These are phyloP conservation scores for Kluyveromyces starmeri DNA, from an alignment of 805 yeast species.

Conservation along the genomic window DNA sequence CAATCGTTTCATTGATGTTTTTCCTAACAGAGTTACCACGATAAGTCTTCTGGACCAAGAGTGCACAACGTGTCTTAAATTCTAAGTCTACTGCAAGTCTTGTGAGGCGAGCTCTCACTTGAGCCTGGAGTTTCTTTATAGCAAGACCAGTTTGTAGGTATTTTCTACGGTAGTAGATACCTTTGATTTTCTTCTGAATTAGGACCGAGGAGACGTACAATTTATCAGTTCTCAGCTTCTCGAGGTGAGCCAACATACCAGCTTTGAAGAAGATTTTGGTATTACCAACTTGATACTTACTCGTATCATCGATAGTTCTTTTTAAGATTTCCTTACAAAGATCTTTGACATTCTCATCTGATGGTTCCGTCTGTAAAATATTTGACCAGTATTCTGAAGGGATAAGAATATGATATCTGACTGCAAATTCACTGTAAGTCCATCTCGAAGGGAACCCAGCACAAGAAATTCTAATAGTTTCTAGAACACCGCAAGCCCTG, in stretches of 20 bases:
- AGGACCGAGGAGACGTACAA: constrained; percentile 68
- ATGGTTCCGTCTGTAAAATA: constrained; percentile 43
- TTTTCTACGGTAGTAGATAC: constrained; percentile 49
- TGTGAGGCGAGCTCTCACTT: constrained; percentile 52
- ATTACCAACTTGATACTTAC: constrained; percentile 81
- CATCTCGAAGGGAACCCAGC: constrained; percentile 97
- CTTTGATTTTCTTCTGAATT: constrained; percentile 77
- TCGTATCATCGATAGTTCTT: constrained; percentile 52
- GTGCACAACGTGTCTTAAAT: constrained; percentile 53
- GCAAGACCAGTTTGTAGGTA: constrained; percentile 49
- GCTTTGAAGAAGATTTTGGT: constrained; percentile 94
- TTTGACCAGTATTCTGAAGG: constrained; percentile 61
- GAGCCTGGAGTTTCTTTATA: constrained; percentile 48
- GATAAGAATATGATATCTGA: constrained; percentile 76
- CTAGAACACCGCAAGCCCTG: constrained; percentile 97
- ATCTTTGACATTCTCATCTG: constrained; percentile 48
- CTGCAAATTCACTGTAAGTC: constrained; percentile 88
- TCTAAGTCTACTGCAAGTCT: constrained; percentile 49
- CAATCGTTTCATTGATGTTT: constrained; percentile 21
- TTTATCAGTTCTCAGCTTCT: constrained; percentile 74
- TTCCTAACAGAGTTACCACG: constrained; percentile 48
- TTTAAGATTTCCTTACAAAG: constrained; percentile 61
- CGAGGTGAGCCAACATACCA: constrained; percentile 89
- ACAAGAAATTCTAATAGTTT: constrained; percentile 91
- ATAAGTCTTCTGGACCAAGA: constrained; percentile 55